Percentiles rank a stretch among this genome's conserved stretches.
phyloP scores from a whole-genome alignment of 495 filamentous ascomycete genomes.

The Daldinia bambusicola region DNA sequence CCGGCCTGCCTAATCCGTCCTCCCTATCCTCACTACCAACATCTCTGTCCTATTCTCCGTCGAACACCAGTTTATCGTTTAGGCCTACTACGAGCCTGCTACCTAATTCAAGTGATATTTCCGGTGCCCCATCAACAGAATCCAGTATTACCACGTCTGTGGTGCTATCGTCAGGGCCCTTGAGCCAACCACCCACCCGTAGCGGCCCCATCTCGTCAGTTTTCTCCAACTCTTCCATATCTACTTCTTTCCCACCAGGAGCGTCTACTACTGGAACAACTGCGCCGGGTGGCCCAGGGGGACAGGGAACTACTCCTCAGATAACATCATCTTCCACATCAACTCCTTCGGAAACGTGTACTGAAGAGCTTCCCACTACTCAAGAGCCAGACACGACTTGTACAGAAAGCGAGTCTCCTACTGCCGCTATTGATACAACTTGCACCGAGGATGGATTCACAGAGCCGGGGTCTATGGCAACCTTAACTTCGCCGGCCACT shows the following conservation, averaged over 20 bases:
- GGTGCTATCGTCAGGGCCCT: constrained; percentile 1
- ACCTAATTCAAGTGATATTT: background rate
- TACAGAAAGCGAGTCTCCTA: constrained; percentile 39
- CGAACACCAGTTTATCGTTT: constrained; percentile 17
- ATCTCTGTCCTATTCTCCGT: constrained; percentile 28
- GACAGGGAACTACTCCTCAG: constrained; percentile 22
- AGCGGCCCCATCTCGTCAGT: constrained; percentile 22
- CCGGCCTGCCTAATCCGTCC: constrained; percentile 6
- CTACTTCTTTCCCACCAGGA: constrained; percentile 1
- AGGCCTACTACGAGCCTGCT: constrained; percentile 2
- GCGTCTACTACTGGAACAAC: constrained; percentile 11
- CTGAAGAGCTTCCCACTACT: constrained; percentile 29
- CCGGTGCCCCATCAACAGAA: constrained; percentile 6
- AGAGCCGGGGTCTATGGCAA: constrained; percentile 28
- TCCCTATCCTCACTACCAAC: constrained; percentile 11
- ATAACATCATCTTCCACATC: constrained; percentile 17
- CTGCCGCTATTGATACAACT: constrained; percentile 38
- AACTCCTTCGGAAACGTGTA: constrained; percentile 33
- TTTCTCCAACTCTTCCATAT: constrained; percentile 35
- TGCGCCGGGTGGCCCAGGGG: constrained; percentile 9
- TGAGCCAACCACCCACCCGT: constrained; percentile 5
- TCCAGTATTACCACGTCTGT: constrained; percentile 2
- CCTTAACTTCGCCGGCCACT: constrained; percentile 29
- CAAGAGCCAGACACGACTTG: constrained; percentile 45
- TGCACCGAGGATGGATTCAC: constrained; percentile 44